A percentile compares a stretch with the other conserved stretches of the same genome.
Conservation (phyloP, 805 yeast species). For the Saccharomycopsis fibuligera region DNA sequence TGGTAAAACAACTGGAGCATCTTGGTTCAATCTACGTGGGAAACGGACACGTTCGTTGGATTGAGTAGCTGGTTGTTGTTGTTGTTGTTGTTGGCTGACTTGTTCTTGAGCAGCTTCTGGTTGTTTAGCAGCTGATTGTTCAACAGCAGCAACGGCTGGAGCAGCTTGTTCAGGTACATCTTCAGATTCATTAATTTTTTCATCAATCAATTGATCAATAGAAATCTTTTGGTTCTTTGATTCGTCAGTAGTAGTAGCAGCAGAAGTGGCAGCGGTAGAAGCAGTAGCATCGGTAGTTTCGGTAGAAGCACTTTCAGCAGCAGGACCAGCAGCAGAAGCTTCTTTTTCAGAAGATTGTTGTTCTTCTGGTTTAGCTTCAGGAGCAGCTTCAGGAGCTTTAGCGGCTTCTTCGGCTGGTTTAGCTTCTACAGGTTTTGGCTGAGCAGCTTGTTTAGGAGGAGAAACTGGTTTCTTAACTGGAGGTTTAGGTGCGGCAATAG, state of each 20-base stretch:
- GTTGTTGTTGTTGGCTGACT: constrained; percentile 18
- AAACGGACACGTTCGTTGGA: constrained; percentile 17
- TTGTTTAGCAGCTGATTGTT: constrained; percentile 15
- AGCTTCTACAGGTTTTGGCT: constrained; percentile 14
- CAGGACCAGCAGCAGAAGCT: constrained; percentile 14
- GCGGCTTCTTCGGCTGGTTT: constrained; percentile 2
- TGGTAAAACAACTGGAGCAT: constrained; percentile 48
- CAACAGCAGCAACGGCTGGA: constrained; percentile 8
- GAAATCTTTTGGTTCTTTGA: background rate
- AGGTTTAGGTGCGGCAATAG: constrained; percentile 54
- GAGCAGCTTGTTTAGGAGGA: constrained; percentile 15
- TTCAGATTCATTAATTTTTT: constrained; percentile 1
- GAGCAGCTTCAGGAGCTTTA: constrained; percentile 2
- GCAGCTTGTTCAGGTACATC: constrained; percentile 1
- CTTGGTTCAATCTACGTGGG: constrained; percentile 35
- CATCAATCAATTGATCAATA: constrained; percentile 7
- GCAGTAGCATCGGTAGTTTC: constrained; percentile 11
- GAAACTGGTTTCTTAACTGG: constrained; percentile 1
- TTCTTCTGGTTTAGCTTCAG: constrained; percentile 7
- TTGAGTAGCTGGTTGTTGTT: constrained; percentile 8
- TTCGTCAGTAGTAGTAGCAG: constrained; percentile 20
- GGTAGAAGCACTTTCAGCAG: constrained; percentile 12
- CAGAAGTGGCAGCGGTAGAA: constrained; percentile 19
- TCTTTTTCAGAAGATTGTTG: background rate
- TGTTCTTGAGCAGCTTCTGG: constrained; percentile 23